These are phyloP conservation scores for Fusarium longipes DNA, from an alignment of 2,329 filamentous ascomycete genomes.

Conservation along the genomic window DNA sequence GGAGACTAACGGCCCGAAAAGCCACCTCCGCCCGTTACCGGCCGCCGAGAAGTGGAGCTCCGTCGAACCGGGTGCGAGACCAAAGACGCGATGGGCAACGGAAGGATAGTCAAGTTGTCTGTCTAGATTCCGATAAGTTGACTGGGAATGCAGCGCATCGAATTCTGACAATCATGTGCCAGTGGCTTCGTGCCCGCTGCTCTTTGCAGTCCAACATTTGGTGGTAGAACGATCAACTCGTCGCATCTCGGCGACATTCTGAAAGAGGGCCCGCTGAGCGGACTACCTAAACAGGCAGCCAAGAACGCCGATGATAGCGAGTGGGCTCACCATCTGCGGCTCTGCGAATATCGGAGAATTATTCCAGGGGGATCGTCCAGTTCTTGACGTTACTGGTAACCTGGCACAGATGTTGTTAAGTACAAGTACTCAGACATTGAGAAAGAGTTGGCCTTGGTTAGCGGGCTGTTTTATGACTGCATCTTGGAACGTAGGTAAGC, in stretches of 20 bases:
- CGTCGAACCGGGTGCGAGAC: background rate
- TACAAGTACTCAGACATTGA: background rate
- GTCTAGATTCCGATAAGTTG: background rate
- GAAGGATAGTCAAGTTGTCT: background rate
- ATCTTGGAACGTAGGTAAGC: background rate
- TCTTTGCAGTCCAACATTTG: rapidly evolving
- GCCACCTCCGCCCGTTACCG: background rate
- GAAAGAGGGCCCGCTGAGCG: background rate
- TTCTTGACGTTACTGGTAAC: background rate
- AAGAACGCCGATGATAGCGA: background rate
- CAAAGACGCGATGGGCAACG: background rate
- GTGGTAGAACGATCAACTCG: background rate
- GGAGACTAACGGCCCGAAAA: conserved; percentile 2
- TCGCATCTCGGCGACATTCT: background rate
- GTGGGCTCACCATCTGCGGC: background rate
- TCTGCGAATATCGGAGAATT: background rate
- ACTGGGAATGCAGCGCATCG: background rate
- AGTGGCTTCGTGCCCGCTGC: background rate
- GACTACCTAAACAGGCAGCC: background rate
- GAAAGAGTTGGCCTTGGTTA: background rate
- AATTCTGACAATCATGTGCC: background rate
- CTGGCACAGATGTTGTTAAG: background rate
- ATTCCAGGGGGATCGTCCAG: background rate
- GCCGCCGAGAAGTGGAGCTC: background rate
- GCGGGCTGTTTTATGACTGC: too few species aligned